Evolutionary conservation across 208 protist genomes (phyloP), one percentile per base, ranked within the genome.

Genomic region (Trypanosoma boissoni): DNA sequence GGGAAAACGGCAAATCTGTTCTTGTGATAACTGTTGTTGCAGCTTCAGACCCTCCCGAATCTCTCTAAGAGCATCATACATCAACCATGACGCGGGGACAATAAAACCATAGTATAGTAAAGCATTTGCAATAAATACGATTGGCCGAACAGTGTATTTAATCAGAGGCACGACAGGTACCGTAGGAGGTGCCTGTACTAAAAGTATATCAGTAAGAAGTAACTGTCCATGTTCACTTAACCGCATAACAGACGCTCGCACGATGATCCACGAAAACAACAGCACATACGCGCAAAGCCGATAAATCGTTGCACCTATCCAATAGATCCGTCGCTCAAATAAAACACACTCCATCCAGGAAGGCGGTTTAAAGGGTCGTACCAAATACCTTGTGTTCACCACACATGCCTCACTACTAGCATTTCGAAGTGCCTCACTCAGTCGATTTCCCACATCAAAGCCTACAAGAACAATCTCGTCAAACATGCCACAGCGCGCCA

Each of bases 101-200:
- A 94, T 58, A 52, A 89, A 78, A 32, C 55, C 51, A 61, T 92
- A 91, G 63, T 94, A 94, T 14, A 82, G 44, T 10, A 90, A 36
- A 9, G 58, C 31, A 67, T 83, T 89, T 58, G 79, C 78, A 34
- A 86, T 4, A 16, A 83, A 74, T 9, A 64, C 74, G 18, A 81
- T 50, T 16, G 84, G 83, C 2, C 80, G 80, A 20, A 76, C 74
- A 37, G 87, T 8, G 63, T 79, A 91, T 77, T 88, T 86, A 27
- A 83, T 68, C 12, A 95, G 26, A n/a, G 73, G 56, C 18, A 95
- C 58, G 58, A 94, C 86, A 5, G 92, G 92, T 1, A 94, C 62
- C 2, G 86, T 80, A 0, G 92, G 92, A 20, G 92, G 92, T 18
- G 81, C 92, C 61, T 92, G 84, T 21, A 90, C 37, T 2, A 95